A percentile compares a stretch with the other conserved stretches of the same genome.
phyloP scores from a whole-genome alignment of 352 stramenopile species.

The Globisporangium nodosum region DNA sequence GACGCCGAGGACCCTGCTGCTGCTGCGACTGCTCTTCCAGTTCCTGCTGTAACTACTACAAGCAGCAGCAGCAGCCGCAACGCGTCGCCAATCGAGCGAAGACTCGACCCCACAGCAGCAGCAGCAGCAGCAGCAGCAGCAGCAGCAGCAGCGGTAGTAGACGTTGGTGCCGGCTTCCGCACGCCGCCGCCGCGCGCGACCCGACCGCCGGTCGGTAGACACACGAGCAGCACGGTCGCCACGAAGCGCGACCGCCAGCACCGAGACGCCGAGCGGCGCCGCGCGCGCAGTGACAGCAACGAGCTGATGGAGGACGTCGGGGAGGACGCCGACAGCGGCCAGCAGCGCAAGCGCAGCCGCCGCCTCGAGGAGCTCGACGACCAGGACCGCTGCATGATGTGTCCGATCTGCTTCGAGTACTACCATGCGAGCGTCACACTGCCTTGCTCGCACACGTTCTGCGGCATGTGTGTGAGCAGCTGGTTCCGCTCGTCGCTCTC shows the following conservation, averaged over 20 bases:
- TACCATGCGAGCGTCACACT: constrained; percentile 74
- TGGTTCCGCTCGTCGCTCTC: constrained; percentile 77
- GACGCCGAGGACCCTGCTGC: background rate
- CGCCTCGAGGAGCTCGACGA: constrained; percentile 25
- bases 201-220: background rate
- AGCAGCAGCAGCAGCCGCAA: constrained; percentile 11
- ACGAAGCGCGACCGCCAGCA: constrained; percentile 21
- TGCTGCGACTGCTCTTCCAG: no score
- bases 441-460: constrained; percentile 83
- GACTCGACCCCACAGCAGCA: background rate
- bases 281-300: background rate
- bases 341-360: constrained; percentile 15
- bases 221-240: constrained; percentile 13
- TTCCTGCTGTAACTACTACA: background rate
- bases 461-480: constrained; percentile 63
- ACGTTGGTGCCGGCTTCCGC: constrained; percentile 2
- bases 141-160: background rate
- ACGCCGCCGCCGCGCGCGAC: constrained; percentile 6
- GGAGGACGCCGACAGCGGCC: background rate
- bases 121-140: constrained; percentile 14
- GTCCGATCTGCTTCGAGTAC: constrained; percentile 78
- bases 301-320: constrained; percentile 11
- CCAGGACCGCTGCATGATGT: constrained; percentile 70
- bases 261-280: constrained; percentile 11
- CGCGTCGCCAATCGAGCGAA: background rate